Evolutionary conservation across 2,329 filamentous ascomycete species (phyloP), one percentile per base, ranked within the genome.

Genomic region (Nothopassalora personata): DNA sequence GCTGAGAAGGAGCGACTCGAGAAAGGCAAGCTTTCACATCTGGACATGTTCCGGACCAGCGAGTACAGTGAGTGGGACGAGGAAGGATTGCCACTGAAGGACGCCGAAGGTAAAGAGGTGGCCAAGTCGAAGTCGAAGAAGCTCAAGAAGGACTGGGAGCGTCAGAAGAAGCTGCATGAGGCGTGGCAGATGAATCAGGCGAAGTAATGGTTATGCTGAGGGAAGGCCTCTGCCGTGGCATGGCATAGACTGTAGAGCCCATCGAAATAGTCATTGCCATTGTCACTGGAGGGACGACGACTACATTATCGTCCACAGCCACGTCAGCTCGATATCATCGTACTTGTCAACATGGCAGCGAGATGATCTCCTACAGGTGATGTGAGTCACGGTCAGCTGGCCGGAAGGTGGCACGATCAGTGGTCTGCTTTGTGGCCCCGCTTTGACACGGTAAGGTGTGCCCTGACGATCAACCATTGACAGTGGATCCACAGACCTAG

Each of bases 81-180:
- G 5, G 87, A 93, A 58, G 92, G 92, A 0, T 62, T 96, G 63
- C 92, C 93, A 1, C 88, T 83, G 0, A 89, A 86, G 75, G 84
- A 91, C 72, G 86, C 84, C 62, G 86, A 89, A 33, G 91, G 91
- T 0, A 86, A 85, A 61, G 90, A 95, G 66, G 80, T 97, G 39
- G 83, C 89, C 4, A 96, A 96, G 80, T 88, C 83, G 60, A 83
- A 86, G 70, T 70, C 77, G 53, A 97, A 97, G 81, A 92, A 90
- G 78, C 74, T 96, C 67, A 86, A 81, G 76, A 97, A 97, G 80
- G 87, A 91, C 57, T 96, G 90, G 90, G 89, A 95, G 67, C 86
- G 81, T 72, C 93, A 97, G 78, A 94, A 91, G 81, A 95, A 93
- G 81, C 73, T 83, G 59, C 87, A 92, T 72, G 87, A 92, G 63